Conservation (phyloP, 805 yeast species). For the Candida coquimbonensis region DNA sequence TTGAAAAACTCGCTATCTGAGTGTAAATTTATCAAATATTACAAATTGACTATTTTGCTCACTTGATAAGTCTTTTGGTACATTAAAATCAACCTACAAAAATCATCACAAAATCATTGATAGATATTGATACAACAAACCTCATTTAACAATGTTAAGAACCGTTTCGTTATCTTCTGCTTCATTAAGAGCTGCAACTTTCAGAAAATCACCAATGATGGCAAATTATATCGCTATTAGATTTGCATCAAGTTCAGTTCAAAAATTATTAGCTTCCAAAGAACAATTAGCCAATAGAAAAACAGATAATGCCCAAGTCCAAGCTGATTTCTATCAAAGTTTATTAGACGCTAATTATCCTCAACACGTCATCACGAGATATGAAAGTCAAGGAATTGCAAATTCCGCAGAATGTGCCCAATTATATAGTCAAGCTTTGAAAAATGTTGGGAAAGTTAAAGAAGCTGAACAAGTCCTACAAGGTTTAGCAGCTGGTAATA, state of each 20-base stretch:
- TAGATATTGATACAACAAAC: too few relatives aligned
- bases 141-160: neutral
- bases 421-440: constrained; percentile 75
- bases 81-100: too few relatives aligned
- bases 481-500: constrained; percentile 31
- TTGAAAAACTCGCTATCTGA: neutral
- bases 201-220: constrained; percentile 5
- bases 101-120: too few relatives aligned
- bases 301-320: constrained; percentile 58
- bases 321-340: constrained; percentile 76
- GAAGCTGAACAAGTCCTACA: constrained; percentile 67
- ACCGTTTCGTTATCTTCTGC: neutral
- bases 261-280: constrained; percentile 41
- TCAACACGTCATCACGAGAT: constrained; percentile 92
- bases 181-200: neutral
- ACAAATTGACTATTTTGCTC: neutral
- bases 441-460: constrained; percentile 65
- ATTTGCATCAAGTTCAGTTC: constrained; percentile 18
- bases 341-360: constrained; percentile 81
- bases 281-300: constrained; percentile 87
- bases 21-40: neutral
- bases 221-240: constrained; percentile 7
- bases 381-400: constrained; percentile 91
- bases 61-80: neutral
- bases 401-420: constrained; percentile 70